These are phyloP conservation scores for Fistulinella staudtii DNA, from an alignment of 1,284 basidiomycete species.

Conservation along the genomic window DNA sequence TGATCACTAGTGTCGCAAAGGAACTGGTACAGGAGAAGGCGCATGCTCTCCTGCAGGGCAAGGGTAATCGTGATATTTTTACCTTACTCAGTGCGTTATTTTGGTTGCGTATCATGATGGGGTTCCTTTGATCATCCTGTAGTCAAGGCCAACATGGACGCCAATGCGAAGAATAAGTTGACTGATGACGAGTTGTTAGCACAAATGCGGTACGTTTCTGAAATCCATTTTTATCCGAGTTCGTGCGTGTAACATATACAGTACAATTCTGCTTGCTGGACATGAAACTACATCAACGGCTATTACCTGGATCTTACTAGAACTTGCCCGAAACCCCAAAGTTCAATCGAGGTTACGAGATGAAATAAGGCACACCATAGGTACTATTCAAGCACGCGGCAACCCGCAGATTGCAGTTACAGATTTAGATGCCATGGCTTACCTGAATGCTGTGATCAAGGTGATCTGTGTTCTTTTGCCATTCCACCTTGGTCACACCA, in stretches of 20 bases:
- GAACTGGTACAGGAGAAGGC: slow-evolving; percentile 42
- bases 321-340: slow-evolving; percentile 37
- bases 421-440: slow-evolving; percentile 51
- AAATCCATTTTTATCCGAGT: not conserved
- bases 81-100: slow-evolving; percentile 37
- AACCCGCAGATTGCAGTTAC: slow-evolving; percentile 36
- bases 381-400: slow-evolving; percentile 34
- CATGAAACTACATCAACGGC: slow-evolving; percentile 50
- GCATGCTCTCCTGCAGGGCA: slow-evolving; percentile 32
- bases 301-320: slow-evolving; percentile 39
- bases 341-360: slow-evolving; percentile 39
- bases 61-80: slow-evolving; percentile 37
- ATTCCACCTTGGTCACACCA: not conserved
- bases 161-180: slow-evolving; percentile 40
- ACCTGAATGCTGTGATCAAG: slow-evolving; percentile 51
- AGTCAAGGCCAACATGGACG: slow-evolving; percentile 53
- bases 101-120: not conserved
- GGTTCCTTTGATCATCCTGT: slow-evolving; percentile 4
- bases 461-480: slow-evolving; percentile 18
- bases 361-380: slow-evolving; percentile 37
- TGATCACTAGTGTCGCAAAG: slow-evolving; percentile 31
- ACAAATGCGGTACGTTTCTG: slow-evolving; percentile 43
- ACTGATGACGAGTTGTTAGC: slow-evolving; percentile 49
- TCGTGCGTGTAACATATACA: not conserved
- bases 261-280: slow-evolving; percentile 40